Evolutionary conservation across 495 filamentous ascomycete genomes (phyloP).

Genomic region (Xylaria bambusicola): DNA sequence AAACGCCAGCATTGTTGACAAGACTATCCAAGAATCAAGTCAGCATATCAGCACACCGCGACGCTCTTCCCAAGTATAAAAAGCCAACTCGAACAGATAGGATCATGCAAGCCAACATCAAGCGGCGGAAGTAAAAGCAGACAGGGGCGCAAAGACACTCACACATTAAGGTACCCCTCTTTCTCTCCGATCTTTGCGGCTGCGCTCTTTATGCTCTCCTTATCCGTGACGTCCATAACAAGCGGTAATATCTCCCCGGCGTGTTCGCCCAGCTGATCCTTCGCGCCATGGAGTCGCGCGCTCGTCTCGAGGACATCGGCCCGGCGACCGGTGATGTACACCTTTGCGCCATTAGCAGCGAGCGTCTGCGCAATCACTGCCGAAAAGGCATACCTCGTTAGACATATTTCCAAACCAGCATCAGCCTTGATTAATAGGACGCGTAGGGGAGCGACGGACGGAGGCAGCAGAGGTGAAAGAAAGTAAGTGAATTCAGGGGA

Average conservation of each 20-base stretch:
- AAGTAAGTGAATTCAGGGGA: background rate
- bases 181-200: conserved; percentile 63
- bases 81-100: too few species aligned
- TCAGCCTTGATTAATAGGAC: background rate
- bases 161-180: conserved; percentile 66
- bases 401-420: too few species aligned
- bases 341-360: conserved; percentile 76
- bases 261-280: conserved; percentile 30
- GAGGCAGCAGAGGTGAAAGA: background rate
- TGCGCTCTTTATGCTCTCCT: conserved; percentile 66
- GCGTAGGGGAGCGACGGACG: background rate
- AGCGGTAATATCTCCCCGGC: conserved; percentile 56
- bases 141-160: conserved; percentile 51
- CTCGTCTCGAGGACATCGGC: conserved; percentile 54
- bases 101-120: background rate
- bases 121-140: background rate
- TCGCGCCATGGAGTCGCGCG: conserved; percentile 41
- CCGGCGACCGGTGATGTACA: conserved; percentile 81
- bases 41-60: background rate
- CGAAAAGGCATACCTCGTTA: conserved; percentile 3
- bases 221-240: conserved; percentile 72
- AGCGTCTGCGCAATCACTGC: conserved; percentile 74
- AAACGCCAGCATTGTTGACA: conserved; percentile 78
- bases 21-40: conserved; percentile 59
- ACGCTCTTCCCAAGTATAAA: too few species aligned